Percentiles rank a stretch among this genome's conserved stretches.
phyloP scores from a whole-genome alignment of 2,329 filamentous ascomycete genomes.

The Sporothrix curviconia region DNA sequence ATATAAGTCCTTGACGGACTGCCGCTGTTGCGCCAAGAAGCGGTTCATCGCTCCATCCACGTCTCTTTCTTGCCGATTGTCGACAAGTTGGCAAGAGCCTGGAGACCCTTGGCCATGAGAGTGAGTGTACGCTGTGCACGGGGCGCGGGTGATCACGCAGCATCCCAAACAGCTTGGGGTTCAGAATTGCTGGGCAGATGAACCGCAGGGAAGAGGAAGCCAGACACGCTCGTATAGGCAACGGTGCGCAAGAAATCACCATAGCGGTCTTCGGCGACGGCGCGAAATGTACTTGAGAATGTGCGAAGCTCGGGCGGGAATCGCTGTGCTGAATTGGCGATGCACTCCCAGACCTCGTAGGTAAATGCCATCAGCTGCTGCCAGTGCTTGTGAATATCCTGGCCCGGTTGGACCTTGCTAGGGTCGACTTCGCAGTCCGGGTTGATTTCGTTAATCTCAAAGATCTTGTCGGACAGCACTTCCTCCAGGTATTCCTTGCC shows the following conservation, averaged over 20 bases:
- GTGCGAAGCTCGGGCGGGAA: constrained; percentile 74
- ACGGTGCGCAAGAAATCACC: constrained; percentile 87
- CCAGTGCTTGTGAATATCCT: constrained; percentile 82
- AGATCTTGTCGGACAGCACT: constrained; percentile 74
- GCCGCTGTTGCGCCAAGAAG: constrained; percentile 68
- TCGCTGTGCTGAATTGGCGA: constrained; percentile 64
- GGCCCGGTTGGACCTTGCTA: constrained; percentile 57
- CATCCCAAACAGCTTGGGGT: constrained; percentile 87
- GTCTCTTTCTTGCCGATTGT: constrained; percentile 89
- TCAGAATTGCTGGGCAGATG: constrained; percentile 92
- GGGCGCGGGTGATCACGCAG: constrained; percentile 74
- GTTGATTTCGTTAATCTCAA: constrained; percentile 84
- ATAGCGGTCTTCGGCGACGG: constrained; percentile 89
- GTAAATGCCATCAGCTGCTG: constrained; percentile 67
- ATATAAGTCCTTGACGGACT: constrained; percentile 81
- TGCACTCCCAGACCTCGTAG: constrained; percentile 78
- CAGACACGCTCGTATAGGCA: constrained; percentile 88
- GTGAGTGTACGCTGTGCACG: constrained; percentile 83
- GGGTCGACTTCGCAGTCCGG: constrained; percentile 94
- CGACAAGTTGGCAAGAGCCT: constrained; percentile 84
- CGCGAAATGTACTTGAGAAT: constrained; percentile 87
- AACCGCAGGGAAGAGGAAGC: constrained; percentile 91
- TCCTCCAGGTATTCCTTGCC: constrained; percentile 91
- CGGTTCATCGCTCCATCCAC: constrained; percentile 99
- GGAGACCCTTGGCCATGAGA: constrained; percentile 84